Conservation (phyloP, 176 grass and related monocot genomes). For the Thinopyrum elongatum region DNA sequence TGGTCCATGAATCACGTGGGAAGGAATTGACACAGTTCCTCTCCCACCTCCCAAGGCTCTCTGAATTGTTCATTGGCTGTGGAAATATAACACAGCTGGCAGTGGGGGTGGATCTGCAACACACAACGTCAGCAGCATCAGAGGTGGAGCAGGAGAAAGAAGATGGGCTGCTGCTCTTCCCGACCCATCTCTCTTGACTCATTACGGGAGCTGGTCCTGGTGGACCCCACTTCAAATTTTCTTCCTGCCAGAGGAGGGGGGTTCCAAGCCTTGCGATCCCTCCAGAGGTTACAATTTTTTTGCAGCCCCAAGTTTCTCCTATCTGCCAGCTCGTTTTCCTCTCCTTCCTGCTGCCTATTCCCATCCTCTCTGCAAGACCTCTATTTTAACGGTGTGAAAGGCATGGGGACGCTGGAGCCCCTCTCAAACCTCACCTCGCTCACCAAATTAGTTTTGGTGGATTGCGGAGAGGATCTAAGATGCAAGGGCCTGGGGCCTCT, state of each 20-base stretch:
- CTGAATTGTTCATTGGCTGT: not conserved
- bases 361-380: not conserved
- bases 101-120: too few relatives aligned
- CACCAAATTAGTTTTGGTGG: fast-evolving
- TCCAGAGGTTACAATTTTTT: fast-evolving
- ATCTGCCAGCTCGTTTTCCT: not conserved
- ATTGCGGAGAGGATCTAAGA: too few relatives aligned
- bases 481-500: too few relatives aligned
- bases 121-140: too few relatives aligned
- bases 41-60: not conserved
- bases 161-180: too few relatives aligned
- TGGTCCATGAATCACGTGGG: not conserved
- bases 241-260: not conserved
- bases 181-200: too few relatives aligned
- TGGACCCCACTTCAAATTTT: too few relatives aligned
- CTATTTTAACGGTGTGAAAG: fast-evolving
- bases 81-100: not conserved
- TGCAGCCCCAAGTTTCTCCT: fast-evolving
- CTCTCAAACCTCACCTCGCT: not conserved
- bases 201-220: not conserved
- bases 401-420: not conserved
- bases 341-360: not conserved
- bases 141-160: too few relatives aligned
- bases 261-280: not conserved
- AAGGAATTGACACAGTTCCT: not conserved